These are phyloP conservation scores for Isabelozyma rhagii DNA, from an alignment of 805 yeast species.

Conservation along the genomic window DNA sequence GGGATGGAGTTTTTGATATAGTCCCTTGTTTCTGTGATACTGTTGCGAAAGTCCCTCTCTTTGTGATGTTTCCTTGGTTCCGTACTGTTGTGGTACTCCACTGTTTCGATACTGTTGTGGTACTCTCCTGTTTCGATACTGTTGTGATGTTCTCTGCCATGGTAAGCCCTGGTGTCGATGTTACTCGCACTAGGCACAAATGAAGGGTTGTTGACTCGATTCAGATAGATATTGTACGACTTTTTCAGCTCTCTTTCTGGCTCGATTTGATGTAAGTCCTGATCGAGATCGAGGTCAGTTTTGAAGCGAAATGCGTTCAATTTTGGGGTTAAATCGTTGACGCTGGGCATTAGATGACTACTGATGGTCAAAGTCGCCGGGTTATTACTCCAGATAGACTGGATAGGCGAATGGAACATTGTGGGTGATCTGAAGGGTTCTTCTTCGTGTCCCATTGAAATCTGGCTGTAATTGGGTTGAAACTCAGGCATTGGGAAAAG, in stretches of 20 bases:
- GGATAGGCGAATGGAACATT: neutral
- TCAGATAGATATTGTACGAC: constrained; percentile 9
- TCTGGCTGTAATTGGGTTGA: neutral
- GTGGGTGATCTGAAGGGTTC: neutral
- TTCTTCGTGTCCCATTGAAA: neutral
- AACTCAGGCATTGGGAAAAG: neutral
- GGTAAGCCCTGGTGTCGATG: no score
- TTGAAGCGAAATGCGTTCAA: neutral
- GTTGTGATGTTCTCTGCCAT: no score
- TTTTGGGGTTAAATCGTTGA: neutral
- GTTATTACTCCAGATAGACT: constrained; percentile 1
- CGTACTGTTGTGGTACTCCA: neutral
- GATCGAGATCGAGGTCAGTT: neutral
- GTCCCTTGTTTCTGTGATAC: neutral
- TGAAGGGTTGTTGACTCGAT: constrained; percentile 12
- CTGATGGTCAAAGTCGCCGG: neutral
- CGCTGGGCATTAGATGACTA: neutral
- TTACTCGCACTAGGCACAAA: constrained; percentile 10
- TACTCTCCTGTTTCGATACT: no score
- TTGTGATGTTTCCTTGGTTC: neutral
- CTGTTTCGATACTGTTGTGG: neutral
- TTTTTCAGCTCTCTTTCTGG: neutral
- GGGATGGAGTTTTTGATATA: neutral
- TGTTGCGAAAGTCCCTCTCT: neutral
- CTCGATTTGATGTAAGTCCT: no score